Base-by-base conservation (phyloP, 805 yeast species). In the Metschnikowia rubicola region DNA sequence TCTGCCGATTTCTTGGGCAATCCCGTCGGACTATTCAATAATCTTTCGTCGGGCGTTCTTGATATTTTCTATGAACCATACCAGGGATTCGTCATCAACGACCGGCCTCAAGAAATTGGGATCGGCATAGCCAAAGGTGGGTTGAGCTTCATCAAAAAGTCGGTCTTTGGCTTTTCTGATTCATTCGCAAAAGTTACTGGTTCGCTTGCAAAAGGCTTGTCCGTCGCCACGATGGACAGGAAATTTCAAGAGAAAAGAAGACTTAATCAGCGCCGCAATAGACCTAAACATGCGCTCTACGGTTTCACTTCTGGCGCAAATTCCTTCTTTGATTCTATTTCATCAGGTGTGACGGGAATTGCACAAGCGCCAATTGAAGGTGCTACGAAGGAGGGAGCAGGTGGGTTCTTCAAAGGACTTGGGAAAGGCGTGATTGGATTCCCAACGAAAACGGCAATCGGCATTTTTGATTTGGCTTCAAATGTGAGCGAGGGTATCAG, bases 31-130 rank as follows among this genome's bases (percentile, higher is more conserved):
- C 71, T 94, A 51, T 94, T 94, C 71, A 94, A 88, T 63, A 91
- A 90, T 56, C 73, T 94, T 47, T 84, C 96, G 47, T 89, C 97
- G 0, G 99, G 99, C 43, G 94, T 94, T 10, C 79, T 90, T 80
- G 99, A 94, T 65, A 86, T 94, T 15, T 94, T 94, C 64, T 94
- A 94, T 62, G 98, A 92, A 62, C 99, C 99, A 3, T 94, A 92
- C 60, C 94, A 90, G 62, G 99, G 99, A 0, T 88, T 88, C 57
- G 81, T 92, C 41, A 80, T 94, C 79, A 92, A 86, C 52, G 99
- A 94, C 64, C 73, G 97, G 34, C 99, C 99, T 1, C 96, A 88
- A 60, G 99, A 95, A 57, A 71, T 94, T 35, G 98, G 99, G 35
- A 87, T 94, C 48, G 95, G 96, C 3, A 66, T 94, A 37, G 99